phyloP scores from a whole-genome alignment of 129 eudicot species.

The Tanacetum coccineum region DNA sequence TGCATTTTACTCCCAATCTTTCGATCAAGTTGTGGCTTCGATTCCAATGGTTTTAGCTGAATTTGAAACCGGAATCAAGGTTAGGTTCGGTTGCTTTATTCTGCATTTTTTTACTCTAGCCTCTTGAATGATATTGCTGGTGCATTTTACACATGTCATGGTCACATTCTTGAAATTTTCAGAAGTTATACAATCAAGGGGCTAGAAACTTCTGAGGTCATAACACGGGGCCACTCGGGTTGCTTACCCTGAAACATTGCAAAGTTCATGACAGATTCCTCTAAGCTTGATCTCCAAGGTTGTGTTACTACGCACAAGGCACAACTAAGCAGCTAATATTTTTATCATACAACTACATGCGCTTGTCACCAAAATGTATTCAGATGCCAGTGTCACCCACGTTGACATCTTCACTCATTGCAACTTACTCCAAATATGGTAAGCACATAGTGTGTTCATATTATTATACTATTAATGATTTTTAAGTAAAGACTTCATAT shows the following conservation, averaged over 20 bases:
- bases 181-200: no score
- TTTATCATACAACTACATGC: no score
- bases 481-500: no score
- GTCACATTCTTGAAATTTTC: slow-evolving; percentile 6
- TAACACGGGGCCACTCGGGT: slow-evolving; percentile 87
- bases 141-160: not conserved
- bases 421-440: slow-evolving; percentile 74
- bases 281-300: no score
- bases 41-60: no score
- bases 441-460: slow-evolving; percentile 19
- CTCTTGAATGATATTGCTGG: not conserved
- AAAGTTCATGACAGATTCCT: no score
- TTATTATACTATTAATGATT: no score
- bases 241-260: slow-evolving; percentile 71
- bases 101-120: not conserved
- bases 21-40: slow-evolving; percentile 78
- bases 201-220: no score
- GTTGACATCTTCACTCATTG: slow-evolving; percentile 69
- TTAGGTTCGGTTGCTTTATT: slow-evolving; percentile 20
- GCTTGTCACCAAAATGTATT: slow-evolving; percentile 50
- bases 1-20: slow-evolving; percentile 69
- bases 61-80: slow-evolving; percentile 81
- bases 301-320: slow-evolving; percentile 62
- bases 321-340: no score
- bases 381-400: slow-evolving; percentile 59